A percentile compares a stretch with the other conserved stretches of the same genome.
Conservation (phyloP, 495 filamentous ascomycete genomes). For the Rhypophila decipiens region DNA sequence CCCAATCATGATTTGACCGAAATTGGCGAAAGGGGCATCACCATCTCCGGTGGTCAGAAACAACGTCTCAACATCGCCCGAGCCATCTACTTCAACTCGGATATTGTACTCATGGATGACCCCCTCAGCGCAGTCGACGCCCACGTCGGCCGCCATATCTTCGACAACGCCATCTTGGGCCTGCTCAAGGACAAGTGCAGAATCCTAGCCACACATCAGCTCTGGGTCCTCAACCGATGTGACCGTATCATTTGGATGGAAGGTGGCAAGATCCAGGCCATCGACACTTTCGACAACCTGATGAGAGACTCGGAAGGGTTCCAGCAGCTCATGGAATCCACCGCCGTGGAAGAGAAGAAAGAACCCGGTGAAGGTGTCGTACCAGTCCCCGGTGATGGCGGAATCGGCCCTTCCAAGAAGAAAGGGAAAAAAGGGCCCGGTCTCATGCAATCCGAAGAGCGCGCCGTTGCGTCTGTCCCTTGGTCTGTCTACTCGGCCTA, state of each 20-base stretch:
- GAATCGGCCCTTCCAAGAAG: conserved; percentile 50
- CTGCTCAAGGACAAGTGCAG: conserved; percentile 82
- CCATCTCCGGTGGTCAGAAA: conserved; percentile 78
- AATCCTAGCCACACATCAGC: conserved; percentile 89
- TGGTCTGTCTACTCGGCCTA: conserved; percentile 82
- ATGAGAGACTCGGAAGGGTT: conserved; percentile 71
- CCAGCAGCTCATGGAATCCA: conserved; percentile 74
- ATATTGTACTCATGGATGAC: conserved; percentile 80
- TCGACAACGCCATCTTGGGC: conserved; percentile 90
- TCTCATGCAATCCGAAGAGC: conserved; percentile 89
- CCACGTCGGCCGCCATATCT: conserved; percentile 87
- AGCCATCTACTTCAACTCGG: conserved; percentile 78
- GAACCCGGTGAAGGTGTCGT: conserved; percentile 34
- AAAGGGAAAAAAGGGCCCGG: conserved; percentile 57
- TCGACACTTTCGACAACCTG: conserved; percentile 83
- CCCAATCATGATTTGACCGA: conserved; percentile 66
- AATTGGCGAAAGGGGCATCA: conserved; percentile 76
- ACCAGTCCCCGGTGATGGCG: conserved; percentile 38
- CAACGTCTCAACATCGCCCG: conserved; percentile 78
- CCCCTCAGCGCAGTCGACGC: conserved; percentile 79
- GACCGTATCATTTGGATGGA: conserved; percentile 91
- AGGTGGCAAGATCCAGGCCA: conserved; percentile 68
- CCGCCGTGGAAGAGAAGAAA: conserved; percentile 64
- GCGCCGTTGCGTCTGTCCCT: conserved; percentile 70
- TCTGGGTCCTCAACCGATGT: conserved; percentile 84